These are phyloP conservation scores for Amylostereum areolatum DNA, from an alignment of 1,284 basidiomycete genomes.

Conservation along the genomic window DNA sequence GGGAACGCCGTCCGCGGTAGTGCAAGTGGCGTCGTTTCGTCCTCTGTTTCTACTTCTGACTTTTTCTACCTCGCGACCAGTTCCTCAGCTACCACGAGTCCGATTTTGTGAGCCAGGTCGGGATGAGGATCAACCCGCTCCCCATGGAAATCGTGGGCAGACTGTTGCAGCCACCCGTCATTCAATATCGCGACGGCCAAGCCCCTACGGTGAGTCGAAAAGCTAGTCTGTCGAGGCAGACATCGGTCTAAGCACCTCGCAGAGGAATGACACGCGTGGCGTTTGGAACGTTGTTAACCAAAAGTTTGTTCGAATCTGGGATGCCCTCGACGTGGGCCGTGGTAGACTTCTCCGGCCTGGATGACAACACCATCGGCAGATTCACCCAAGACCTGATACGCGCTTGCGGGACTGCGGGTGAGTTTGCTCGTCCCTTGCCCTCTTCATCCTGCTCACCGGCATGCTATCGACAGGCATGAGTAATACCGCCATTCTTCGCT, in stretches of 20 bases:
- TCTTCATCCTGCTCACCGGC: no score
- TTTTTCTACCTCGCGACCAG: conserved; percentile 10
- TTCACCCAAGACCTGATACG: neutral
- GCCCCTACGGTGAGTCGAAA: conserved; percentile 14
- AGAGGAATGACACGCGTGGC: conserved; percentile 13
- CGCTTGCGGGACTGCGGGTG: conserved; percentile 5
- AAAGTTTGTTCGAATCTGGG: conserved; percentile 5
- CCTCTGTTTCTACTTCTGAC: neutral
- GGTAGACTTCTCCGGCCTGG: conserved; percentile 11
- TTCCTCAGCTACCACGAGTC: conserved; percentile 25
- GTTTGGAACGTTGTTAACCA: conserved; percentile 29
- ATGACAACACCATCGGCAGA: neutral
- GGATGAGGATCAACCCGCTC: conserved; percentile 19
- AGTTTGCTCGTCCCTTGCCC: neutral
- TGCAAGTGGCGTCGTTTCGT: conserved; percentile 12
- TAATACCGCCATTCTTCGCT: no score
- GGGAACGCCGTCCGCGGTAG: conserved; percentile 21
- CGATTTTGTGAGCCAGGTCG: conserved; percentile 26
- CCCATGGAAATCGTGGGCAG: conserved; percentile 22
- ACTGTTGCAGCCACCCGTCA: conserved; percentile 22
- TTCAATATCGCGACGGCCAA: conserved; percentile 12
- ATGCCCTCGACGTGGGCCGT: conserved; percentile 19
- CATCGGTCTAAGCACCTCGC: neutral
- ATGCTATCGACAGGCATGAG: no score
- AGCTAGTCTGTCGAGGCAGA: conserved; percentile 8